A percentile compares a stretch with the other conserved stretches of the same genome.
phyloP scores from a whole-genome alignment of 1,139 yeast species.

The Hyphopichia fennica region DNA sequence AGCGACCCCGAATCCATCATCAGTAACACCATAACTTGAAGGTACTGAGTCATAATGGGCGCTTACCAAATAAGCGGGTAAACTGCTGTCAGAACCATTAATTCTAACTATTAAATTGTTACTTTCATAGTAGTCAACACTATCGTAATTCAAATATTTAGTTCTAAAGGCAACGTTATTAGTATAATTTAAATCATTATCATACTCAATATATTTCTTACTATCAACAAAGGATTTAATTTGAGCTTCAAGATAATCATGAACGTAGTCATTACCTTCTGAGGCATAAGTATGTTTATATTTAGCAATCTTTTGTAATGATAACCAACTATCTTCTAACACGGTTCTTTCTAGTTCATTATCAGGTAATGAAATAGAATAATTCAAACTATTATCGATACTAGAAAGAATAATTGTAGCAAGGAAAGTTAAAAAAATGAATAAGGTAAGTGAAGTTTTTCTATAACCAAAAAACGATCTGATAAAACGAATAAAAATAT shows the following conservation, averaged over 20 bases:
- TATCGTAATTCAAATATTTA: conserved; percentile 39
- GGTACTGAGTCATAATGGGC: conserved; percentile 94
- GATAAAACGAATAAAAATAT: conserved; percentile 25
- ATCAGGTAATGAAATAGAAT: conserved; percentile 41
- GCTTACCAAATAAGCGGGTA: conserved; percentile 72
- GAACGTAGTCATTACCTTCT: conserved; percentile 71
- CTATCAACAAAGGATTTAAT: conserved; percentile 33
- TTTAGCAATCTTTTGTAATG: conserved; percentile 64
- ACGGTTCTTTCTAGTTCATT: conserved; percentile 35
- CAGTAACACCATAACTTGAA: conserved; percentile 84
- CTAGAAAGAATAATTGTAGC: conserved; percentile 28
- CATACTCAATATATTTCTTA: conserved; percentile 45
- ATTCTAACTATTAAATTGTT: conserved; percentile 74
- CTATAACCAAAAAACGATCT: conserved; percentile 56
- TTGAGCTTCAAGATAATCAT: conserved; percentile 57
- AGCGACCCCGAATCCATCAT: conserved; percentile 92
- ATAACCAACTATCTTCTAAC: conserved; percentile 59
- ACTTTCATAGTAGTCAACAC: conserved; percentile 72
- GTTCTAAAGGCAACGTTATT: conserved; percentile 46
- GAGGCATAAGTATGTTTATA: conserved; percentile 79
- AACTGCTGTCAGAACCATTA: conserved; percentile 55
- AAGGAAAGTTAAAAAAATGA: conserved; percentile 44
- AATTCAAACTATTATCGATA: conserved; percentile 36
- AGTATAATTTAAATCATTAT: conserved; percentile 48
- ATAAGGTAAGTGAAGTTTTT: conserved; percentile 56